A percentile compares a stretch with the other conserved stretches of the same genome.
These are phyloP conservation scores for Melanomma pulvis-pyrius DNA, from an alignment of 495 filamentous ascomycete species.

Conservation along the genomic window DNA sequence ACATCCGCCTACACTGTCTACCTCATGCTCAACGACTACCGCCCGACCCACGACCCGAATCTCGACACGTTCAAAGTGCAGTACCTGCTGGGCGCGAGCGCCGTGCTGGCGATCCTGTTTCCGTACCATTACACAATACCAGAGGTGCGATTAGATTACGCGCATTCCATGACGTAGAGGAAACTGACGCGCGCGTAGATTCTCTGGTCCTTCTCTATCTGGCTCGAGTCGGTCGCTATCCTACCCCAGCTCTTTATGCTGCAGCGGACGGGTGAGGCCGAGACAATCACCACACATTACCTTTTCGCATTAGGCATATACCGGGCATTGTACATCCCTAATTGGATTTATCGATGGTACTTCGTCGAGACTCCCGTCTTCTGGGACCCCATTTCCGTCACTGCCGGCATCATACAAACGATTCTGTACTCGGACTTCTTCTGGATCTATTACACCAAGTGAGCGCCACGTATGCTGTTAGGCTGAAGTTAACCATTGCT, in stretches of 20 bases:
- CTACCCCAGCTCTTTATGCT: slow-evolving; percentile 97
- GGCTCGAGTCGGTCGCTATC: slow-evolving; percentile 95
- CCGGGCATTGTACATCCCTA: slow-evolving; percentile 93
- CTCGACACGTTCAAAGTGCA: slow-evolving; percentile 95
- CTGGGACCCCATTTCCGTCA: slow-evolving; percentile 78
- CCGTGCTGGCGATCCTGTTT: slow-evolving; percentile 76
- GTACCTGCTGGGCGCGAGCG: slow-evolving; percentile 81
- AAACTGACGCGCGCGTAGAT: slow-evolving; percentile 60
- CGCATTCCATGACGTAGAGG: neutral
- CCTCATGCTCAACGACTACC: slow-evolving; percentile 94
- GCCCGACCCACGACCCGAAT: slow-evolving; percentile 92
- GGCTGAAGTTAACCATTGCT: neutral
- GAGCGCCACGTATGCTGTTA: slow-evolving; percentile 39
- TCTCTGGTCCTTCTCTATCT: slow-evolving; percentile 95
- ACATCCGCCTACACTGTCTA: slow-evolving; percentile 92
- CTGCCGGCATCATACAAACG: slow-evolving; percentile 90
- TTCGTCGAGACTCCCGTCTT: slow-evolving; percentile 61
- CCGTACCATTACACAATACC: slow-evolving; percentile 74
- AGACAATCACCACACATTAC: slow-evolving; percentile 98
- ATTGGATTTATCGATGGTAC: slow-evolving; percentile 88
- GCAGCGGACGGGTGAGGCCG: slow-evolving; percentile 94
- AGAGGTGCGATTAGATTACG: slow-evolving; percentile 51
- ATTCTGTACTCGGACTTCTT: slow-evolving; percentile 98
- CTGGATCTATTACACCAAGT: slow-evolving; percentile 98
- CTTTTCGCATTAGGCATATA: slow-evolving; percentile 93